Evolutionary conservation across 352 stramenopile species (phyloP), one percentile per base, ranked within the genome.

Genomic region (Pythium phragmitis): DNA sequence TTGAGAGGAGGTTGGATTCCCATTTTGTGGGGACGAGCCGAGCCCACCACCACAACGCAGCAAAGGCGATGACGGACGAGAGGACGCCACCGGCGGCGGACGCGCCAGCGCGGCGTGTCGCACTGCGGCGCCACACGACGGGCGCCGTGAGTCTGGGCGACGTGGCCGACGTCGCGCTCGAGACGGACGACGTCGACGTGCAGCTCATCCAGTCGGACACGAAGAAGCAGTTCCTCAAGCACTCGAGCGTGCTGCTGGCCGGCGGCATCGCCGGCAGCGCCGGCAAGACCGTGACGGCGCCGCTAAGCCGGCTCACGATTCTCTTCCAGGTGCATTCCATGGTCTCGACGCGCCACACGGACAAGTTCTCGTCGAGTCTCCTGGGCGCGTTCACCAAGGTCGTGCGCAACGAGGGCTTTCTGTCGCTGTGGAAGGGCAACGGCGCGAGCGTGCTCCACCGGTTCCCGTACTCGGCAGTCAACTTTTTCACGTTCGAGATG

Each of bases 261-360:
- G 96, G 96, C 43, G 96, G 96, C 37, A 82, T 98, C 57, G 95
- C 96, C n/a, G 96, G 96, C 33, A 97, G 89, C 67, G 81, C 98
- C 21, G 95, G 92, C 51, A 99, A 99, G 78, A 98, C 95, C 13
- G 79, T 98, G 36, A 99, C 96, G 9, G 96, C 96, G 37, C 96
- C 96, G 41, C 80, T 99, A 7, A 97, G 87, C 69, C 91, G 95
- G 16, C 76, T 98, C 6, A 98, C 96, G 30, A 98, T 99, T 67
- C 79, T 98, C 19, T 98, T 97, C 79, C 95, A 98, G 78, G 96
- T 99, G 19, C 93, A 98, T 76, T 96, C 88, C 33, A 96, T 98
- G 89, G 91, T 99, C 12, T 94, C 87, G 23, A 91, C 87, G 59
- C 80, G 83, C 9, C 85, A 94, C 72, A 94, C 85, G 36, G 85